Conservation (phyloP, 768 basidiomycete genomes). For the Leccinum fibrillosum region DNA sequence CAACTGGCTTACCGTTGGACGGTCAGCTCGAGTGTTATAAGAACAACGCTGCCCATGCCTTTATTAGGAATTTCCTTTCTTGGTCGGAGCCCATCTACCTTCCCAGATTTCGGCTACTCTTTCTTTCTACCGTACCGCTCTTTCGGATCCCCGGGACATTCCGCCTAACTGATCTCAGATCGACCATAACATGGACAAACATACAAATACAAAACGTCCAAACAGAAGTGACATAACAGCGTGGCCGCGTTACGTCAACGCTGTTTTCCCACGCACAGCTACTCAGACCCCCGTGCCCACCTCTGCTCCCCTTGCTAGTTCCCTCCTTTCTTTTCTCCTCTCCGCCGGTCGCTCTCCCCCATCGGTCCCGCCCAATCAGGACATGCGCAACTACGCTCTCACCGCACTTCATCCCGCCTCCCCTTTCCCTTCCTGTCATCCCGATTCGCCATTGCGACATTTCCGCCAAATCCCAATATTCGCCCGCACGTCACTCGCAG, state of each 20-base stretch:
- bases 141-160: conserved; percentile 32
- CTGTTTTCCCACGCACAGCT: conserved; percentile 32
- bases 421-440: neutral
- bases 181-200: conserved; percentile 4
- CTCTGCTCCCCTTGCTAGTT: neutral
- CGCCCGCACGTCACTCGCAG: neutral
- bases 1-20: conserved; percentile 13
- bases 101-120: conserved; percentile 39
- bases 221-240: conserved; percentile 28
- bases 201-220: conserved; percentile 12
- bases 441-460: neutral
- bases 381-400: conserved; percentile 15
- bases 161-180: conserved; percentile 33
- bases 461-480: neutral
- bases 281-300: conserved; percentile 9
- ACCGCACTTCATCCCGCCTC: conserved; percentile 7
- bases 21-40: conserved; percentile 28
- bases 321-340: neutral
- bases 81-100: conserved; percentile 22
- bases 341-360: conserved; percentile 10
- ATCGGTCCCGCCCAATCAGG: conserved; percentile 4
- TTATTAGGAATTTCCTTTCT: conserved; percentile 24
- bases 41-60: conserved; percentile 30
- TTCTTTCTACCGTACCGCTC: conserved; percentile 33
- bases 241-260: conserved; percentile 33